Base-by-base conservation (phyloP, 805 yeast genomes). In the Starmerella sp. region DNA sequence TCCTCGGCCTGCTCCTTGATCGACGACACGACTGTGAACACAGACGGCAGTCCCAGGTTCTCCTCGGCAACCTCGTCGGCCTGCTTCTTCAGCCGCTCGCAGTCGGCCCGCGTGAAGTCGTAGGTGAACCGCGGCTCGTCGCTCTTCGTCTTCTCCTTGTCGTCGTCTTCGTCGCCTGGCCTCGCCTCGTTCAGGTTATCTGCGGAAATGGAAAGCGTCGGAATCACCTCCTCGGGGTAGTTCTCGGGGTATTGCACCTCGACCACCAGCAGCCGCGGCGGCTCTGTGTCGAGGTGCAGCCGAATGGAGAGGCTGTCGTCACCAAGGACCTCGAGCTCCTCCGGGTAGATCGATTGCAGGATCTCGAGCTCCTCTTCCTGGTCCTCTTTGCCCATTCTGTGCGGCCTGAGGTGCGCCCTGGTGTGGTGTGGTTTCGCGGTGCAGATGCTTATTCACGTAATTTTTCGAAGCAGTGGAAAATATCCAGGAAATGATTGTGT, bases 281-380 rank as follows among this genome's bases (percentile, higher is more conserved):
- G 75, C 5, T 76, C 75, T 3, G 91, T 81, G 61, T 91, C 97
- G 47, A 90, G 73, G 22, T 66, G 63, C n/a, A 88, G 62, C 50
- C 72, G 72, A 37, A 91, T 77, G 44, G 79, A 74, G 66, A 80
- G 86, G 38, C 74, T 74, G 6, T 73, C 69, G 22, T 76, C 77
- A 1, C 77, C 65, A 37, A 74, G 62, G 29, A 66, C 63, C n/a
- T 66, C 70, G 35, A 87, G 70, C 68, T 91, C 98, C 66, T 91
- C 97, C 6, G 97, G 98, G 67, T 93, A 91, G 54, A 91, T 91
- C 15, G 95, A 83, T 66, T 86, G 83, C 55, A 91, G 76, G 52
- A 93, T 89, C 68, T 90, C 97, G 47, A 93, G 67, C 69, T 91
- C 98, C 70, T 91, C 96, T 32, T 66, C 69, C 67, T 91, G 97